Conservation (phyloP, 805 yeast genomes). For the Lipomyces yamadae region DNA sequence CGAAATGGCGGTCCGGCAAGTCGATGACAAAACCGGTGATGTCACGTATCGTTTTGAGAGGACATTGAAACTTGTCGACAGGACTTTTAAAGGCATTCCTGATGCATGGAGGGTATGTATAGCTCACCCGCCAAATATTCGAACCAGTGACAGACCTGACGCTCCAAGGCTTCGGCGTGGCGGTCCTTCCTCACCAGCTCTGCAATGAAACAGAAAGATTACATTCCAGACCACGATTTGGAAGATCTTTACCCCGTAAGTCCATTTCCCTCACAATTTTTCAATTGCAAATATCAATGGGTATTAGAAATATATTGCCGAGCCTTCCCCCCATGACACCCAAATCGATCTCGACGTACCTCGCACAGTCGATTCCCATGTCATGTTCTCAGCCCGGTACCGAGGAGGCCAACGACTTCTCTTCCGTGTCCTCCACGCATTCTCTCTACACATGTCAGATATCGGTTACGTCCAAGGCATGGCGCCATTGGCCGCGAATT, state of each 20-base stretch:
- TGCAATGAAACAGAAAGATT: slow-evolving; percentile 11
- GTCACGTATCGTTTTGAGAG: slow-evolving; percentile 17
- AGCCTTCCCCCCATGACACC: slow-evolving; percentile 30
- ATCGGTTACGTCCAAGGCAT: slow-evolving; percentile 49
- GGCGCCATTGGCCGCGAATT: slow-evolving; percentile 51
- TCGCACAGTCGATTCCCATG: slow-evolving; percentile 34
- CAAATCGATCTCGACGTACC: slow-evolving; percentile 40
- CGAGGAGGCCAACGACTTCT: slow-evolving; percentile 38
- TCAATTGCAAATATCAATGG: neutral
- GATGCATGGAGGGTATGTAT: slow-evolving; percentile 34
- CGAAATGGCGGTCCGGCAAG: slow-evolving; percentile 17
- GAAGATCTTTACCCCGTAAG: slow-evolving; percentile 10
- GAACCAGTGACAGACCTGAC: too few relatives aligned
- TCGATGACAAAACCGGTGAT: slow-evolving; percentile 4
- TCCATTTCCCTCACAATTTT: too few relatives aligned
- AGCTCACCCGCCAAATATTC: too few relatives aligned
- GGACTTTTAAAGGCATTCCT: slow-evolving; percentile 37
- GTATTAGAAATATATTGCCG: slow-evolving; percentile 11
- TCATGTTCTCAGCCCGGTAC: slow-evolving; percentile 37
- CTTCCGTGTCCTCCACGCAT: slow-evolving; percentile 37
- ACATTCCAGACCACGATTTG: slow-evolving; percentile 10
- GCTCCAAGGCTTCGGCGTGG: slow-evolving; percentile 32
- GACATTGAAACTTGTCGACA: slow-evolving; percentile 16
- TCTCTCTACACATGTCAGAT: slow-evolving; percentile 34
- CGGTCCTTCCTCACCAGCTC: slow-evolving; percentile 31